These are phyloP conservation scores for Fomitopsis betulina DNA, from an alignment of 1,284 basidiomycete species.

Conservation along the genomic window DNA sequence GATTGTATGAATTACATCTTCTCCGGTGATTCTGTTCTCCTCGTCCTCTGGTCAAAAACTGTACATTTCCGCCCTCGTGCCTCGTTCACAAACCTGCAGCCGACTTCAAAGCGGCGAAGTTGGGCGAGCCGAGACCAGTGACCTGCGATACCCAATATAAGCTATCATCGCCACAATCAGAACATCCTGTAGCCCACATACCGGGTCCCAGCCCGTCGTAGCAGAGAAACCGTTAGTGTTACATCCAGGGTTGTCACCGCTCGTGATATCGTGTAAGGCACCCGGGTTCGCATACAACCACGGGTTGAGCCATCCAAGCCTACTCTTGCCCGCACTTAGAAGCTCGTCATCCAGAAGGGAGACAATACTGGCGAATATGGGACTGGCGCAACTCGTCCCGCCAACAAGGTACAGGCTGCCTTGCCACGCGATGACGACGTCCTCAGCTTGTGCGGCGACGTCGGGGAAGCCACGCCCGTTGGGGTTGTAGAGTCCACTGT, in stretches of 20 bases:
- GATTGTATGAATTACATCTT: too few species aligned
- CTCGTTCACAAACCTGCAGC: constrained; percentile 3
- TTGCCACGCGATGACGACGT: constrained; percentile 26
- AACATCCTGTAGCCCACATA: not conserved
- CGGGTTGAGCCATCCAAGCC: constrained; percentile 48
- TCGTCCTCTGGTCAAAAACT: too few species aligned
- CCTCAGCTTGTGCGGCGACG: constrained; percentile 23
- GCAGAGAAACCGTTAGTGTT: constrained; percentile 32
- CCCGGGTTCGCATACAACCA: constrained; percentile 27
- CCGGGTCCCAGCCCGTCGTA: constrained; percentile 33
- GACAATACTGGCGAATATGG: constrained; percentile 49
- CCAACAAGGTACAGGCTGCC: constrained; percentile 38
- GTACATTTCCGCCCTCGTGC: too few species aligned
- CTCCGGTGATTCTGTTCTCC: too few species aligned
- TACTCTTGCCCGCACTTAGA: constrained; percentile 36
- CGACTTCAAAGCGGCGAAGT: constrained; percentile 13
- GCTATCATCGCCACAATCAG: not conserved
- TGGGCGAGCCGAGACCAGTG: constrained; percentile 25
- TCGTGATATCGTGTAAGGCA: constrained; percentile 20
- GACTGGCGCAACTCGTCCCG: constrained; percentile 44
- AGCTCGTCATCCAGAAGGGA: constrained; percentile 52
- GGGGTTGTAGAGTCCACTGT: constrained; percentile 27
- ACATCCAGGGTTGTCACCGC: constrained; percentile 24
- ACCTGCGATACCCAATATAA: not conserved
- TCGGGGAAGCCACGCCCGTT: constrained; percentile 30